These are phyloP conservation scores for Allomyces javanicus DNA, from an alignment of 192 early-diverging fungal genomes.

Conservation along the genomic window DNA sequence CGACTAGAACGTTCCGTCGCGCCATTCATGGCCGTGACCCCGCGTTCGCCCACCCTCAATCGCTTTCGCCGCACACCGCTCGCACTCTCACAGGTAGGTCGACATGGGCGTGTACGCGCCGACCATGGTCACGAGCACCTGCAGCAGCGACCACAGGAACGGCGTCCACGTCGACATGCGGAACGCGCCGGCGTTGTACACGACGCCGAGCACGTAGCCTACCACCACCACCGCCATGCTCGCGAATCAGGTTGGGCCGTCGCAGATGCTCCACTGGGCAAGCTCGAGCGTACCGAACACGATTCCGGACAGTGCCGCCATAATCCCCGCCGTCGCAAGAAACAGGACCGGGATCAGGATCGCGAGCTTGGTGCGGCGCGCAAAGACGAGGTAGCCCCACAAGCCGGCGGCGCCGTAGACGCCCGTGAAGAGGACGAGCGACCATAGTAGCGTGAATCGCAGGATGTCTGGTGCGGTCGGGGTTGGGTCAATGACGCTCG, in stretches of 20 bases:
- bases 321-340: constrained; percentile 11
- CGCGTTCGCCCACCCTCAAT: too few species aligned
- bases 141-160: constrained; percentile 44
- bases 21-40: too few species aligned
- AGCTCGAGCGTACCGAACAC: constrained; percentile 15
- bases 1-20: too few species aligned
- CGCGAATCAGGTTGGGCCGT: not conserved
- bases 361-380: constrained; percentile 16
- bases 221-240: not conserved
- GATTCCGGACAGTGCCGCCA: constrained; percentile 21
- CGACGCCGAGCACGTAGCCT: constrained; percentile 33
- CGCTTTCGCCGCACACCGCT: too few species aligned
- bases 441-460: constrained; percentile 38
- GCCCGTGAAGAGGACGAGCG: constrained; percentile 28
- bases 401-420: constrained; percentile 39
- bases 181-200: constrained; percentile 42
- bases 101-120: constrained; percentile 36
- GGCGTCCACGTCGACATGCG: constrained; percentile 54
- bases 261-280: constrained; percentile 9
- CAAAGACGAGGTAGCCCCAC: constrained; percentile 30
- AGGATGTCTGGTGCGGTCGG: constrained; percentile 26
- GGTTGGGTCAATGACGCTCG: too few species aligned
- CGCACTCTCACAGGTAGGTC: constrained; percentile 21
- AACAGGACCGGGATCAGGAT: constrained; percentile 14
- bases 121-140: constrained; percentile 39